Base-by-base conservation (phyloP, 1,284 basidiomycete species). In the Melampsora americana region DNA sequence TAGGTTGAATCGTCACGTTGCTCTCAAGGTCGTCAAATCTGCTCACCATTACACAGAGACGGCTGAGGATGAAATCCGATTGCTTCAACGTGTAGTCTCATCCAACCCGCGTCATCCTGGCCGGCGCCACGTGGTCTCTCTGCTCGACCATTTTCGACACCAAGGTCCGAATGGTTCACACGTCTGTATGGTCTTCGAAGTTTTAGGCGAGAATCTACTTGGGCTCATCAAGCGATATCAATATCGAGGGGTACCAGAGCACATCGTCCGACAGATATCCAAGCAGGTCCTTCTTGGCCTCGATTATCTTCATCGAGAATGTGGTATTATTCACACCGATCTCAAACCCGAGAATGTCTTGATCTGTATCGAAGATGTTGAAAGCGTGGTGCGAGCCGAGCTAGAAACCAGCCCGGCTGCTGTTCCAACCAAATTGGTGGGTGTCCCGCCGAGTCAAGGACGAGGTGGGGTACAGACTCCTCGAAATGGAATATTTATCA, bases 151-250 rank as follows among this genome's bases (percentile, higher is more conserved):
- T 83, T 99, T 99, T 84, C 89, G 90, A 50, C 96, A 99, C 84
- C 91, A 90, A 78, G 96, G 95, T 0, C 95, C 95, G 18, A 97
- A 99, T 83, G 95, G 95, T 66, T 91, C 89, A 23, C 95, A 99
- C 84, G 92, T 99, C 79, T 99, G 96, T 87, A 99, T 99, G 95
- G 95, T 99, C 20, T 98, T 98, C 82, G 95, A 99, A 84, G 96
- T 99, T 46, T 88, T 99, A 12, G 95, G 96, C 76, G 96, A 99
- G 85, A 98, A 97, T 83, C 85, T 99, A n/a, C 88, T 99, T 0
- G 95, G 95, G 1, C 88, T 99, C 80, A 97, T 98, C 87, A 97
- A 96, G 84, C 89, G 95, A 26, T 89, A 93, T 83, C 91, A 92
- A 86, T 93, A 97, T 85, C 92, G 93, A 80, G 95, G 96, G 78